phyloP scores from a whole-genome alignment of 179 eudicot genomes.

The Beta lomatogona region DNA sequence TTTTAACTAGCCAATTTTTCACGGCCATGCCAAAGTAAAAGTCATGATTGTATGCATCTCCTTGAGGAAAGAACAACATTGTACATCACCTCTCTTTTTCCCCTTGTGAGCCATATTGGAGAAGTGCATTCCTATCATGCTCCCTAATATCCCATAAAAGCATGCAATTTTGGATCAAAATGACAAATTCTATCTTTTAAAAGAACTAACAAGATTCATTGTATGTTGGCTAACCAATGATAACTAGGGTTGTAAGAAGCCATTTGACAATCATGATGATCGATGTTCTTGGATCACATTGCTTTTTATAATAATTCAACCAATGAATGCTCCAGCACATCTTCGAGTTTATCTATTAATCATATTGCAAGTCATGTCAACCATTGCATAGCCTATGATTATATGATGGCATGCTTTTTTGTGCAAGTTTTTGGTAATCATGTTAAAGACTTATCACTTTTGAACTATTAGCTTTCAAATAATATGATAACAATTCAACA shows the following conservation, averaged over 20 bases:
- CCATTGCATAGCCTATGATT: neutral
- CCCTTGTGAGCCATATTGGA: neutral
- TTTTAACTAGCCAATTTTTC: neutral
- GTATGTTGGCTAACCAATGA: neutral
- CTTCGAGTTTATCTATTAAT: neutral
- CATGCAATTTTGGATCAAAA: neutral
- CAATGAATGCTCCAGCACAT: neutral
- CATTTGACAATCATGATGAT: constrained; percentile 2
- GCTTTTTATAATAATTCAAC: neutral
- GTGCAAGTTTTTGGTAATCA: neutral
- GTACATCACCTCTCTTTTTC: too few relatives aligned
- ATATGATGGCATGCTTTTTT: constrained; percentile 2
- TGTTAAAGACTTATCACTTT: neutral
- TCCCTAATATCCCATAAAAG: neutral
- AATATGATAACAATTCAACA: too few relatives aligned
- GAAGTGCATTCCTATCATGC: constrained; percentile 4
- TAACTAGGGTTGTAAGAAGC: neutral
- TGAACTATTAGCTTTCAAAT: neutral
- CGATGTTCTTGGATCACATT: neutral
- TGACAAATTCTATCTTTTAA: neutral
- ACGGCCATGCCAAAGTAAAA: neutral
- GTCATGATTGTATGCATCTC: neutral
- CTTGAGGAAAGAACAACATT: neutral
- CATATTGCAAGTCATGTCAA: constrained; percentile 9
- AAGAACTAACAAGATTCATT: neutral